Evolutionary conservation across 768 basidiomycete genomes (phyloP), one percentile per base, ranked within the genome.

Genomic region (Termitomyces sp.): DNA sequence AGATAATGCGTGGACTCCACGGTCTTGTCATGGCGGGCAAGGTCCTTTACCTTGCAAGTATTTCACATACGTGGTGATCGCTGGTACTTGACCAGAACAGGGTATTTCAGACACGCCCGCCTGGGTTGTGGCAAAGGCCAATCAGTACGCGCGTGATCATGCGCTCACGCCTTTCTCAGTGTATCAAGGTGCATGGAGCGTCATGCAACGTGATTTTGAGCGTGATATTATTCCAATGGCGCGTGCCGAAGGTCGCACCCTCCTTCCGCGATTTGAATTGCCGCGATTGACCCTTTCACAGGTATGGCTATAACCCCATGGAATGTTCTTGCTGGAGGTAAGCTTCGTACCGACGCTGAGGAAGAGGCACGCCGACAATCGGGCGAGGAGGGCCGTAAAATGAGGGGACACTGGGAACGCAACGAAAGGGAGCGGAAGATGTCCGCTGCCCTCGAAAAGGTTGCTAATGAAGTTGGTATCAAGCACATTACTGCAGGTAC

Each of bases 1-100:
- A 87, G 67, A 67, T 85, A 31, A 84, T 86, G 82, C 73, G 77
- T 48, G 68, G 72, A 5, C 69, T 87, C 5, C 80, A 86, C 61
- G 72, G 72, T 22, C 73, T 86, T 39, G 79, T 86, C 48, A 66
- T 68, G 8, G 64, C 70, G 24, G 77, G 84, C 18, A 85, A 84
- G 63, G 81, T 84, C 18, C 65, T 80, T 5, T 81, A 82, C 60
- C 69, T 73, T 24, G 73, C 72, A 52, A 54, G 66, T 46, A 54
- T 41, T 37, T n/a, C 42, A 22, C 29, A 28, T 29, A 16, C 28
- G 24, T 3, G 4, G n/a, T 4, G 12, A 47, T 36, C 44, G 7
- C 26, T 46, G 26, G 28, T 18, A 16, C 13, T 26, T 26, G 26
- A 3, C 15, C 24, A 46, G 28, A 26, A 9, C 22, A 73, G 70